These are phyloP conservation scores for Aspergillus arachidicola DNA, from an alignment of 2,329 filamentous ascomycete species.

Conservation along the genomic window DNA sequence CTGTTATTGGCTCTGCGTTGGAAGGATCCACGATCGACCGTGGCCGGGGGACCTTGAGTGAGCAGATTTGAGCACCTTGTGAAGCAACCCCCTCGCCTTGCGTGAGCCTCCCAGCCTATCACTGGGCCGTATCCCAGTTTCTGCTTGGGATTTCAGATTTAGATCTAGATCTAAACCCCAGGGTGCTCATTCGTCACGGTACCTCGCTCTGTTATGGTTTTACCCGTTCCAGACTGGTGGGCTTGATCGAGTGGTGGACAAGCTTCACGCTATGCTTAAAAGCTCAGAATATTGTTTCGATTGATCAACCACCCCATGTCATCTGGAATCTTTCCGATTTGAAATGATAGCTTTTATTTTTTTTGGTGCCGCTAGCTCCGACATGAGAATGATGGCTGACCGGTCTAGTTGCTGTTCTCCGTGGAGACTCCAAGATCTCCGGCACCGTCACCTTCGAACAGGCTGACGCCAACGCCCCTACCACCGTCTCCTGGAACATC, in stretches of 20 bases:
- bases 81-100: slow-evolving; percentile 19
- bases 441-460: slow-evolving; percentile 97
- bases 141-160: neutral
- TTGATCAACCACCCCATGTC: neutral
- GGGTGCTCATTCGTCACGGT: slow-evolving; percentile 3
- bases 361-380: neutral
- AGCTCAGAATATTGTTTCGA: neutral
- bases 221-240: slow-evolving; percentile 10
- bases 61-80: slow-evolving; percentile 49
- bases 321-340: neutral
- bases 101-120: slow-evolving; percentile 30
- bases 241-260: neutral
- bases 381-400: neutral
- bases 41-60: slow-evolving; percentile 39
- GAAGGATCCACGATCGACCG: slow-evolving; percentile 32
- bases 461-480: slow-evolving; percentile 75
- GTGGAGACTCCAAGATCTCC: slow-evolving; percentile 94
- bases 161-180: slow-evolving; percentile 5
- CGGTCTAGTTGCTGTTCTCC: slow-evolving; percentile 82
- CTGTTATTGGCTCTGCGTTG: slow-evolving; percentile 20
- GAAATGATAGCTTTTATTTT: neutral
- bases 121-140: slow-evolving; percentile 16
- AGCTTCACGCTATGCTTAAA: neutral
- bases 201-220: slow-evolving; percentile 3
- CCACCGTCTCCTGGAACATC: slow-evolving; percentile 90